phyloP scores from a whole-genome alignment of 2,329 filamentous ascomycete species.

The Knoxdaviesia proteae region DNA sequence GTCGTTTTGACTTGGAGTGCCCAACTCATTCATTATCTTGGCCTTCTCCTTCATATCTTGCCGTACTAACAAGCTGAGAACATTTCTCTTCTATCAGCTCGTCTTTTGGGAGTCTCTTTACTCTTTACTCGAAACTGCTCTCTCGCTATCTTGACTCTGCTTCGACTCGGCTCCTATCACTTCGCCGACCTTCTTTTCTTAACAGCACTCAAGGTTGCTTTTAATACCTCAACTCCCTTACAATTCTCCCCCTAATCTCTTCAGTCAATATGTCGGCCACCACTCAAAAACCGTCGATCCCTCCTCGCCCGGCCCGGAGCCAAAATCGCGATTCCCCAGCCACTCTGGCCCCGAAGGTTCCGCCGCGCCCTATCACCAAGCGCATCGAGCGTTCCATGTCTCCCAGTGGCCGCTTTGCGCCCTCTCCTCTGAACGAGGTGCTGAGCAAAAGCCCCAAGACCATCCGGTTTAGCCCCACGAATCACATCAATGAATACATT shows the following conservation, averaged over 20 bases:
- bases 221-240: neutral
- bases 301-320: slow-evolving; percentile 32
- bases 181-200: neutral
- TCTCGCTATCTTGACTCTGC: slow-evolving; percentile 6
- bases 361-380: slow-evolving; percentile 53
- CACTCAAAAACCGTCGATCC: slow-evolving; percentile 31
- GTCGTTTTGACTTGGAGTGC: too few species aligned
- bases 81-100: too few species aligned
- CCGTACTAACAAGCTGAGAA: too few species aligned
- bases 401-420: slow-evolving; percentile 60
- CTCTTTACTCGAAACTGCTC: slow-evolving; percentile 3
- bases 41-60: too few species aligned
- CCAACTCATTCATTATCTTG: too few species aligned
- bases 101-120: too few species aligned
- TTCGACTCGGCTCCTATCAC: slow-evolving; percentile 6
- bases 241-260: neutral
- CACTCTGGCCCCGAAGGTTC: slow-evolving; percentile 39
- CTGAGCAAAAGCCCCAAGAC: slow-evolving; percentile 27
- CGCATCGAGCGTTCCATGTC: slow-evolving; percentile 58
- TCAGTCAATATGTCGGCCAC: slow-evolving; percentile 23
- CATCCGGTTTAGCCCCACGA: slow-evolving; percentile 14
- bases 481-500: slow-evolving; percentile 8
- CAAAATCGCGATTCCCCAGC: slow-evolving; percentile 22
- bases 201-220: neutral
- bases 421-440: slow-evolving; percentile 65